Conservation (phyloP, 805 yeast species). For the Tetrapisispora taiwanensis region DNA sequence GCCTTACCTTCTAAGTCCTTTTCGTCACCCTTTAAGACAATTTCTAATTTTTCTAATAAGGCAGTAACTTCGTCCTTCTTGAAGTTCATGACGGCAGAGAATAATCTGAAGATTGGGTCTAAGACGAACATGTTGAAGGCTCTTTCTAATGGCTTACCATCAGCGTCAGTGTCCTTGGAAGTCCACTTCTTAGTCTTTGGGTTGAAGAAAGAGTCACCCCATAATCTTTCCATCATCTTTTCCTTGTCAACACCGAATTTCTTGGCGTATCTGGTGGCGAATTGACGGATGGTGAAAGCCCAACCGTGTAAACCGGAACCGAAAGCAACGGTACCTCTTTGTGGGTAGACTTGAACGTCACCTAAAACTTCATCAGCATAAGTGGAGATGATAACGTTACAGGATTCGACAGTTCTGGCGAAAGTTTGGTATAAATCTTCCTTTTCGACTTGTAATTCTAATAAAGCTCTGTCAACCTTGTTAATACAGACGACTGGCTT, state of each 20-base stretch:
- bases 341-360: constrained; percentile 97
- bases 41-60: constrained; percentile 86
- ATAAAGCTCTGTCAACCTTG: constrained; percentile 99
- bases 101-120: constrained; percentile 97
- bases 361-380: constrained; percentile 83
- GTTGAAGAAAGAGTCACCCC: constrained; percentile 99
- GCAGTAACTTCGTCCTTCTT: constrained; percentile 92
- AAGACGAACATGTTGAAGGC: constrained; percentile 98
- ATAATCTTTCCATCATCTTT: constrained; percentile 97
- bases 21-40: constrained; percentile 86
- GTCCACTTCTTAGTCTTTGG: constrained; percentile 99
- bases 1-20: constrained; percentile 98
- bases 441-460: constrained; percentile 96
- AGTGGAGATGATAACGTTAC: constrained; percentile 94
- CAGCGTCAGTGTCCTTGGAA: constrained; percentile 88
- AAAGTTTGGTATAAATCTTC: constrained; percentile 97
- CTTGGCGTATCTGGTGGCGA: constrained; percentile 98
- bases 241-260: constrained; percentile 96
- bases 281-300: constrained; percentile 99
- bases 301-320: constrained; percentile 99
- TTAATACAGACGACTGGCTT: constrained; percentile 96
- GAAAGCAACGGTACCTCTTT: constrained; percentile 96
- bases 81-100: constrained; percentile 95
- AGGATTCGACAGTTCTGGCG: constrained; percentile 97
- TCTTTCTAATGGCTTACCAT: constrained; percentile 91